phyloP scores from a whole-genome alignment of 2,329 filamentous ascomycete species.

The Clonostachys solani region DNA sequence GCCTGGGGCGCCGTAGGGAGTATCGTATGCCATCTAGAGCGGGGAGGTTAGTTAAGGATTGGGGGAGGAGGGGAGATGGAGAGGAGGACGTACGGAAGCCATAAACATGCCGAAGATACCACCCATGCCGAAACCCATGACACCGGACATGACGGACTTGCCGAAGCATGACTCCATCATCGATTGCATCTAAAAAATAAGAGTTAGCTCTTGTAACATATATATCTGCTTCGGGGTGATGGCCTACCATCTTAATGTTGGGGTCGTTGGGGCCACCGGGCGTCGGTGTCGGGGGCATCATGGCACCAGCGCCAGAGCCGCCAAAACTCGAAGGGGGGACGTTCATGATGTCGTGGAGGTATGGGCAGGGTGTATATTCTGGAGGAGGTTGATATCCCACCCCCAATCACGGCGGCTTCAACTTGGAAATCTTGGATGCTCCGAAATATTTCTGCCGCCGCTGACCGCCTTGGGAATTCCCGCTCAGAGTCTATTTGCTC shows the following conservation, averaged over 20 bases:
- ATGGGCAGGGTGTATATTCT: slow-evolving; percentile 5
- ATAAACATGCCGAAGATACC: slow-evolving; percentile 97
- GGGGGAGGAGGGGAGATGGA: neutral
- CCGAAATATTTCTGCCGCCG: slow-evolving; percentile 31
- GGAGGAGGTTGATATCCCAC: too few relatives aligned
- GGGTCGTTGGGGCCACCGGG: slow-evolving; percentile 33
- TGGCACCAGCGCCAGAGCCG: slow-evolving; percentile 1
- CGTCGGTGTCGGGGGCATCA: neutral
- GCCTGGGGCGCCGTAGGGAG: slow-evolving; percentile 61
- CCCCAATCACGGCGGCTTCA: too few relatives aligned
- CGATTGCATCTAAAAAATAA: slow-evolving; percentile 55
- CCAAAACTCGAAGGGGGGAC: slow-evolving; percentile 24
- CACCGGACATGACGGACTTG: slow-evolving; percentile 85
- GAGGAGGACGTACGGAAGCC: slow-evolving; percentile 67
- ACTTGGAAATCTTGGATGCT: slow-evolving; percentile 12
- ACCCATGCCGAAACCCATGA: slow-evolving; percentile 91
- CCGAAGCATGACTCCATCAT: slow-evolving; percentile 90
- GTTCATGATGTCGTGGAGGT: slow-evolving; percentile 25
- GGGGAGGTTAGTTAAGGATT: neutral
- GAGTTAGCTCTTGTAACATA: neutral
- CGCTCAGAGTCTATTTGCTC: too few relatives aligned
- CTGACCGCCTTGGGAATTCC: slow-evolving; percentile 22
- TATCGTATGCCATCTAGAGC: slow-evolving; percentile 93
- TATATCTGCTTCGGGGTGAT: neutral
- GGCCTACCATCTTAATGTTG: slow-evolving; percentile 42